These are phyloP conservation scores for Penicillium concentricum DNA, from an alignment of 2,329 filamentous ascomycete species.

Conservation along the genomic window DNA sequence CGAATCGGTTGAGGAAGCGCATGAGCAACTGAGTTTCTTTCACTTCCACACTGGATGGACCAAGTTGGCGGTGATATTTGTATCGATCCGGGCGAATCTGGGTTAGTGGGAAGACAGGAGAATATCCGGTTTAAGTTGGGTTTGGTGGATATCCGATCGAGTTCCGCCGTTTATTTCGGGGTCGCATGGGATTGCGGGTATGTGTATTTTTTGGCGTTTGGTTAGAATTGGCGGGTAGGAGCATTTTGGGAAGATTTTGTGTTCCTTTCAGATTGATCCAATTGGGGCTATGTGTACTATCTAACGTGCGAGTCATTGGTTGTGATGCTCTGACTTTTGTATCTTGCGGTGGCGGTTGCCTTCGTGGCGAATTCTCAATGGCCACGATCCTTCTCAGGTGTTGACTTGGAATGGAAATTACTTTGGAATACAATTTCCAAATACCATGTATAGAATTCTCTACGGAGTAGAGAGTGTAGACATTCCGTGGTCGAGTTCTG, in stretches of 20 bases:
- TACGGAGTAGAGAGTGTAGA: background rate
- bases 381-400: background rate
- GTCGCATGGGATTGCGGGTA: background rate
- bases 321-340: background rate
- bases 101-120: background rate
- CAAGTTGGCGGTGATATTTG: background rate
- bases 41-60: too few relatives aligned
- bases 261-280: background rate
- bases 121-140: background rate
- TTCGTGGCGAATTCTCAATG: conserved; percentile 9
- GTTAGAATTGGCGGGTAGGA: background rate
- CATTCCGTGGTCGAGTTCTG: background rate
- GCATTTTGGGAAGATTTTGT: background rate
- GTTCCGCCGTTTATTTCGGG: background rate
- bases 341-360: conserved; percentile 4
- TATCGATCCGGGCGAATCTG: background rate
- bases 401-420: background rate
- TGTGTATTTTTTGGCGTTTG: background rate
- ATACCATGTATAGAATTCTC: background rate
- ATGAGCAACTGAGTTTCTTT: conserved; percentile 10
- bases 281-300: background rate
- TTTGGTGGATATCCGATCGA: background rate
- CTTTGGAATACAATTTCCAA: background rate
- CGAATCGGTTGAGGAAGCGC: conserved; percentile 26
- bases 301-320: background rate